Percentiles rank a stretch among this genome's conserved stretches.
Evolutionary conservation across 805 yeast species (phyloP).

Genomic region (fission yeast (Schizosaccharomyces pombe)): DNA sequence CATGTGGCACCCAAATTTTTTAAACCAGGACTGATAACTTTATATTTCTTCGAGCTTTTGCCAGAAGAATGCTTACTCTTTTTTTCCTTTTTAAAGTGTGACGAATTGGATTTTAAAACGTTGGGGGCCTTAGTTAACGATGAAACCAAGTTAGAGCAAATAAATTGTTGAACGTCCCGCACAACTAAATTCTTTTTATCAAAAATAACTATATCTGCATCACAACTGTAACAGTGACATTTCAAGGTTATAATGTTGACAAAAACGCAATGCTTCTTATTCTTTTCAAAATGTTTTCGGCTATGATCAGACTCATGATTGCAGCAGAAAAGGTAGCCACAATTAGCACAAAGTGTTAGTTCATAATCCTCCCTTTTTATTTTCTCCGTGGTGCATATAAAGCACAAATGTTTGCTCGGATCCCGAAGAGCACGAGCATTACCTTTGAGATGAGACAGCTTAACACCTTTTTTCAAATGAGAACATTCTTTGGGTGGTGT

Average conservation of each 20-base stretch:
- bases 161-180: neutral
- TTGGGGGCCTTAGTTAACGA: neutral
- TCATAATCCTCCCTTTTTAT: neutral
- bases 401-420: neutral
- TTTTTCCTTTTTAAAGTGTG: neutral
- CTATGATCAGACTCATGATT: neutral
- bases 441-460: neutral
- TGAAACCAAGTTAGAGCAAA: neutral
- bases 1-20: conserved; percentile 74
- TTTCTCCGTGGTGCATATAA: neutral
- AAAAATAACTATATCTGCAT: neutral
- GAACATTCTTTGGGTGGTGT: neutral
- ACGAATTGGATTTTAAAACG: neutral
- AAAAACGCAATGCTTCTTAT: neutral
- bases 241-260: neutral
- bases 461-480: neutral
- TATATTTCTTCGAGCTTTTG: no score
- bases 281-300: neutral
- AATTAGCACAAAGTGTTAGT: neutral
- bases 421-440: conserved; percentile 1
- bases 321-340: neutral
- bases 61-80: neutral
- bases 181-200: neutral
- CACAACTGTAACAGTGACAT: neutral
- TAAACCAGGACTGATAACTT: conserved; percentile 34